Evolutionary conservation across 2,329 filamentous ascomycete genomes (phyloP).

Genomic region (Onygenales sp.): DNA sequence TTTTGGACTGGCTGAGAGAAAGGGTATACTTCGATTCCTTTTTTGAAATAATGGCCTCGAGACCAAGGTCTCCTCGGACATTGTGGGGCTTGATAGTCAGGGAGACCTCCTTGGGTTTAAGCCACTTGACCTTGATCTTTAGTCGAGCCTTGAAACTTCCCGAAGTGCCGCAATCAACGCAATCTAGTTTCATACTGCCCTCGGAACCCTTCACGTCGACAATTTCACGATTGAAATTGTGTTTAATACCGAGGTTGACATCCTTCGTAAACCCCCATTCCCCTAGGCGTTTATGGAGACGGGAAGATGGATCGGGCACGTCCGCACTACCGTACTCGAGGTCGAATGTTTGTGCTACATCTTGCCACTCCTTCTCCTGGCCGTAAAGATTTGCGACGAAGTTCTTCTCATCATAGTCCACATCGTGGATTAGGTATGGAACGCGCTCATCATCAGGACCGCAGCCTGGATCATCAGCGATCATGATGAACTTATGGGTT

Average conservation of each 20-base stretch:
- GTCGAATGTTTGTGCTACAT: conserved; percentile 5
- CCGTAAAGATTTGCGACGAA: conserved; percentile 3
- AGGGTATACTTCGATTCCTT: neutral
- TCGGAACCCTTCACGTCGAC: neutral
- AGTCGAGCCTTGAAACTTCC: neutral
- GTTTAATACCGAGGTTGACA: neutral
- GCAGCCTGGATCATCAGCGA: conserved; percentile 5
- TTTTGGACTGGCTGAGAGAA: neutral
- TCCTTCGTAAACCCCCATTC: neutral
- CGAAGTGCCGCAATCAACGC: neutral
- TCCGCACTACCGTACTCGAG: conserved; percentile 1
- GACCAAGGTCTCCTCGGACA: conserved; percentile 3
- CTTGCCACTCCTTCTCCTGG: conserved; percentile 2
- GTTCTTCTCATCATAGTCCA: conserved; percentile 4
- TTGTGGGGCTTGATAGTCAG: neutral
- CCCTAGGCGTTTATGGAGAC: neutral
- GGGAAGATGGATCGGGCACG: neutral
- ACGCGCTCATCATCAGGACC: conserved; percentile 1
- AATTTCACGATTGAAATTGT: neutral
- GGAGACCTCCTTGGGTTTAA: conserved; percentile 2
- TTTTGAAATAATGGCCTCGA: neutral
- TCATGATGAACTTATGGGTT: conserved; percentile 3
- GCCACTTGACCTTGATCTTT: neutral
- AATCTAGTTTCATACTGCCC: neutral
- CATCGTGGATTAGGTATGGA: conserved; percentile 2